Conservation (phyloP, 306 rosid species). For the Lagenaria siceraria region DNA sequence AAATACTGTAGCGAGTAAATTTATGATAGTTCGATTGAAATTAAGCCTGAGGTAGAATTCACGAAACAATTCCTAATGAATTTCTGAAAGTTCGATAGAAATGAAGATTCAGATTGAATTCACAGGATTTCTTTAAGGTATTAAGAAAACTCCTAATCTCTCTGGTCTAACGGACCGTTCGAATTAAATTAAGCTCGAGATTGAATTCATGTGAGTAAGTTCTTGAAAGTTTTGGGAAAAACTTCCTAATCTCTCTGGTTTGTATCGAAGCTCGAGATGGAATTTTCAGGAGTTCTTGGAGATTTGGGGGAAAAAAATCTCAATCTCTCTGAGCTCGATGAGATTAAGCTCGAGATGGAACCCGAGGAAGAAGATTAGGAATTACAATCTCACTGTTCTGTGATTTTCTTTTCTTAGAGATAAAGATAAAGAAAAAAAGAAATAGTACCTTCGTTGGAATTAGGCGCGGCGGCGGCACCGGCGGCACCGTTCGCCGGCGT, state of each 20-base stretch:
- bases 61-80: neutral
- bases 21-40: neutral
- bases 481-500: conserved; percentile 35
- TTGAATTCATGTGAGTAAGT: neutral
- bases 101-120: neutral
- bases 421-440: neutral
- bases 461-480: conserved; percentile 17
- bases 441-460: conserved; percentile 32
- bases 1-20: neutral
- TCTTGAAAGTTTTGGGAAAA: neutral
- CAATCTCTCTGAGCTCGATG: neutral
- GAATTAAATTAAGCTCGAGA: neutral
- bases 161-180: neutral
- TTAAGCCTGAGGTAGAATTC: neutral
- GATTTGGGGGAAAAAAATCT: neutral
- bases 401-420: neutral
- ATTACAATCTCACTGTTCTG: neutral
- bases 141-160: neutral
- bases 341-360: neutral
- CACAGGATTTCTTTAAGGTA: neutral
- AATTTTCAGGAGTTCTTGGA: neutral
- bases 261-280: neutral
- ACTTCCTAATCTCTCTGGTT: neutral
- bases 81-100: neutral
- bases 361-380: neutral